Base-by-base conservation (phyloP, 306 rosid species). In the Hippophae tibetana region DNA sequence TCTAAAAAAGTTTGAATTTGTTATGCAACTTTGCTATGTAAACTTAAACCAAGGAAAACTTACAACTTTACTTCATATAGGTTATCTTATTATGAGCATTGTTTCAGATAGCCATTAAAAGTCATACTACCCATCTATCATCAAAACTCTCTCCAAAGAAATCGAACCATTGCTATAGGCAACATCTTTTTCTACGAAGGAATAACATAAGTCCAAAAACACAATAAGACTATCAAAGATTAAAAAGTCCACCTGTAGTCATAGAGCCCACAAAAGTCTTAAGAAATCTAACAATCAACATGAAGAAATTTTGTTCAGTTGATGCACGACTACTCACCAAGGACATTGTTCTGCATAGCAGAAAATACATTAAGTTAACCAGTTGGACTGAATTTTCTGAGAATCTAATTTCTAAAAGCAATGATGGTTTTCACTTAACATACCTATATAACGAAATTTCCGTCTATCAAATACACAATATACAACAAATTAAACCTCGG, bases 401-500 rank as follows among this genome's bases (percentile, higher is more conserved):
- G 3, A 31, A 31, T 57, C 13, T 27, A 61, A 48, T 58, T 50
- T 55, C 50, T 56, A 56, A 13, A 44, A 47, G 59, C 38, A 67
- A 56, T 47, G 9, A 58, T 9, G 52, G 13, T 66, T 13, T n/a
- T 46, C 52, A 53, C 65, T 69, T 66, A 62, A 62, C 66, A 46
- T 82, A 92, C 99, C 96, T 92, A 86, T 92, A 92, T 78, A 92
- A 72, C 68, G 99, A 92, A 76, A 92, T 92, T 68, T 97, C 99
- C 89, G 88, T 92, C 99, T 92, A 66, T 68, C 64, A 48, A 51
- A 8, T 52, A 47, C 56, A 47, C 23, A 66, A 9, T 43, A 52
- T 26, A 76, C 9, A 43, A 51, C 44, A 70, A 45, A 18, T 18
- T 18, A 0, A 31, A 31, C 38, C 38, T 58, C 44, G 59, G 54